Percentiles rank a stretch among this genome's conserved stretches.
phyloP scores from a whole-genome alignment of 1,284 basidiomycete genomes.

The Ustilago sp. region DNA sequence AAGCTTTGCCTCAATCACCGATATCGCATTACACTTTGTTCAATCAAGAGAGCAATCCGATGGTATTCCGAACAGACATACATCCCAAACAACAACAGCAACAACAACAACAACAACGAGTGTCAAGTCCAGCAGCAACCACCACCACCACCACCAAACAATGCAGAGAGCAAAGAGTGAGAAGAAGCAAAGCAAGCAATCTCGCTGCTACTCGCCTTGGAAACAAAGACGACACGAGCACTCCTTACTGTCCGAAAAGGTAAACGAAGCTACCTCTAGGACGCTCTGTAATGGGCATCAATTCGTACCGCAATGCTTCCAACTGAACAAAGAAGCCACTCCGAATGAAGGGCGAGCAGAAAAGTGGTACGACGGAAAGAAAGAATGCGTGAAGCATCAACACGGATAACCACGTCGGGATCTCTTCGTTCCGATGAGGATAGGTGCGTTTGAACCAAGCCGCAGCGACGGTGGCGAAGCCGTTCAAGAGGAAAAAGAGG shows the following conservation, averaged over 20 bases:
- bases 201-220: too few relatives aligned
- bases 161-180: background rate
- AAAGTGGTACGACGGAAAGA: constrained; percentile 58
- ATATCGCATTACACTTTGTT: too few relatives aligned
- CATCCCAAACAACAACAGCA: too few relatives aligned
- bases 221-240: background rate
- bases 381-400: constrained; percentile 62
- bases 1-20: too few relatives aligned
- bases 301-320: constrained; percentile 59
- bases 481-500: constrained; percentile 67
- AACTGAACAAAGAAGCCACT: constrained; percentile 64
- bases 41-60: too few relatives aligned
- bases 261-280: constrained; percentile 62
- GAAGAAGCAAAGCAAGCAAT: background rate
- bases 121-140: too few relatives aligned
- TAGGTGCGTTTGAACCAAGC: constrained; percentile 61
- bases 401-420: constrained; percentile 56
- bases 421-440: constrained; percentile 57
- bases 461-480: constrained; percentile 60
- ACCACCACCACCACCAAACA: too few relatives aligned
- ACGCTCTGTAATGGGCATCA: constrained; percentile 51
- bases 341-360: constrained; percentile 65
- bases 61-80: too few relatives aligned
- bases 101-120: too few relatives aligned
- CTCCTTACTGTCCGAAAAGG: constrained; percentile 54